Percentiles rank a stretch among this genome's conserved stretches.
phyloP scores from a whole-genome alignment of 257 asterid genomes.

The Nicotiana tabacum region DNA sequence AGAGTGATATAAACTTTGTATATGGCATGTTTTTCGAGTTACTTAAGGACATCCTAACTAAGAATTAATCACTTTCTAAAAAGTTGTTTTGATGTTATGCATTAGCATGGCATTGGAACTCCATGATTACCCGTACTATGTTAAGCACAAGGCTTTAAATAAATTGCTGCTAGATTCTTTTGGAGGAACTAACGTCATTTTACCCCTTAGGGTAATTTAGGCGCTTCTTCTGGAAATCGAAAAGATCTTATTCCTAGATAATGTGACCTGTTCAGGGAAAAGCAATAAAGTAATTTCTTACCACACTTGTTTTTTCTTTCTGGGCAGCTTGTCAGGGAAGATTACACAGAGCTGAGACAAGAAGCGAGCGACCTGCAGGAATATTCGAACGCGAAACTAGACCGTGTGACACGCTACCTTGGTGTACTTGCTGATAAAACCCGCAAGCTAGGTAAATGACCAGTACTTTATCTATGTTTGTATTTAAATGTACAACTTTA shows the following conservation, averaged over 20 bases:
- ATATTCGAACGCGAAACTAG: conserved; percentile 90
- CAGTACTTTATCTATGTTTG: neutral
- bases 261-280: neutral
- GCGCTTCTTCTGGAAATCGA: neutral
- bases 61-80: neutral
- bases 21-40: neutral
- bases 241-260: neutral
- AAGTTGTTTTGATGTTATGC: neutral
- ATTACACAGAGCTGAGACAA: conserved; percentile 75
- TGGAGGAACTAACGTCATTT: neutral
- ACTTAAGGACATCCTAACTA: conserved; percentile 4
- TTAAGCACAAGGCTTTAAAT: neutral
- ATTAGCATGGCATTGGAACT: neutral
- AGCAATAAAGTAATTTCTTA: neutral
- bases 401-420: conserved; percentile 84
- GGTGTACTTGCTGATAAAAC: conserved; percentile 96
- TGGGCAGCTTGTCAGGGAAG: conserved; percentile 80
- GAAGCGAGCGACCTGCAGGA: conserved; percentile 94
- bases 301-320: conserved; percentile 10
- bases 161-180: neutral
- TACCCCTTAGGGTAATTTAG: neutral
- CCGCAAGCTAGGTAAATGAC: conserved; percentile 68
- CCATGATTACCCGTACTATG: neutral
- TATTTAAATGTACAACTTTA: neutral
- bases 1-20: neutral